Evolutionary conservation across 768 basidiomycete genomes (phyloP).

Genomic region (Saitozyma podzolica): DNA sequence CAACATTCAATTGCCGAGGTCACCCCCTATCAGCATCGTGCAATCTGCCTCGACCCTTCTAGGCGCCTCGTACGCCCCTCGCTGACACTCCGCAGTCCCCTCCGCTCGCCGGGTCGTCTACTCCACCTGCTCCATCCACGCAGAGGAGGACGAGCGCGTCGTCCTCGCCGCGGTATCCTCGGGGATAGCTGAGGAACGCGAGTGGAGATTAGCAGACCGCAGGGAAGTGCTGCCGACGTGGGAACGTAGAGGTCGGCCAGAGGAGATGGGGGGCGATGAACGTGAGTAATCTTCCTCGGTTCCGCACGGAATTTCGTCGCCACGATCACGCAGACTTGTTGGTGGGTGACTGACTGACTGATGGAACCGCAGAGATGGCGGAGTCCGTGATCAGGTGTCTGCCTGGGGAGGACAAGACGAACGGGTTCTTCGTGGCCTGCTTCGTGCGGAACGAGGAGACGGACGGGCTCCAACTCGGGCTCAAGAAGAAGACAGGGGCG

Average conservation of each 20-base stretch:
- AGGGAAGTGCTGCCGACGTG: conserved; percentile 74
- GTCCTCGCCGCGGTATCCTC: conserved; percentile 71
- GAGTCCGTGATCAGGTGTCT: conserved; percentile 50
- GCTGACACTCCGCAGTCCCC: conserved; percentile 61
- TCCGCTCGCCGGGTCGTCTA: conserved; percentile 80
- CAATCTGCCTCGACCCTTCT: too few species aligned
- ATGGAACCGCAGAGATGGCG: conserved; percentile 56
- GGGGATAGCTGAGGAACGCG: conserved; percentile 63
- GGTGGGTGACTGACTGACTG: too few species aligned
- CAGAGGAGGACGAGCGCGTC: conserved; percentile 89
- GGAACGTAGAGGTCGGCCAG: conserved; percentile 72
- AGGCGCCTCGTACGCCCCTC: neutral
- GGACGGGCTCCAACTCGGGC: neutral
- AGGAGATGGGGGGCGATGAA: conserved; percentile 61
- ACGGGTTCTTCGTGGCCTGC: conserved; percentile 98
- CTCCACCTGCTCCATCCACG: conserved; percentile 94
- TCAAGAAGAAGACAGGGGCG: neutral
- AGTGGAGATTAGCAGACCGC: conserved; percentile 69
- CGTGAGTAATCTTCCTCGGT: conserved; percentile 53
- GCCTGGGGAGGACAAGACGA: conserved; percentile 69
- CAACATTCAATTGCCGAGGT: too few species aligned
- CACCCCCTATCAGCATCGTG: too few species aligned
- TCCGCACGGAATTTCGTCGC: neutral
- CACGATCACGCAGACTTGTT: conserved; percentile 1
- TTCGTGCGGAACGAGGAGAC: conserved; percentile 58